Evolutionary conservation across 495 filamentous ascomycete genomes (phyloP), one percentile per base, ranked within the genome.

Genomic region (Clohesyomyces aquaticus): DNA sequence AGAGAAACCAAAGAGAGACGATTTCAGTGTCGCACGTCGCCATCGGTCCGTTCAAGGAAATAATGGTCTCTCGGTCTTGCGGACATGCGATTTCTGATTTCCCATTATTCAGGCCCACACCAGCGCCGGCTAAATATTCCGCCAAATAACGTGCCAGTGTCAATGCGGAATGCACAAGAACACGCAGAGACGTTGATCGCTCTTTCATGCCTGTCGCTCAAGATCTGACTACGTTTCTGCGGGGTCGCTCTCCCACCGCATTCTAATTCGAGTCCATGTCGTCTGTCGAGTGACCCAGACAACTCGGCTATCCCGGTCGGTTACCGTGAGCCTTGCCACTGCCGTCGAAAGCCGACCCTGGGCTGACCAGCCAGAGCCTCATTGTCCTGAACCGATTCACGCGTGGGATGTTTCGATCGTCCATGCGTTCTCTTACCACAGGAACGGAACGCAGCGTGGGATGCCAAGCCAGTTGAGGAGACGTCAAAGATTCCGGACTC

Each of bases 291-390:
- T 12, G 35, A 26, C 9, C 26, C 18, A 49, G 26, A 8, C 19
- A 19, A 1, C 42, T 25, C 26, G 21, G 22, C 21, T n/a, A 21
- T 10, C 28, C 41, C 32, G 0, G 11, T 28, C 14, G 22, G 27
- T 48, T 52, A 4, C 25, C 10, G 11, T 27, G 3, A n/a, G n/a
- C 21, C 35, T 52, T 38, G 55, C 29, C 47, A 47, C 38, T 49
- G 41, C 41, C 41, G 25, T 61, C 48, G 22, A 23, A 55, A 48
- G 49, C 45, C 25, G 12, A 29, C 23, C 38, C 32, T 55, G 35
- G 1, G 54, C 53, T 58, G 19, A 64, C 45, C n/a, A n/a, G 4
- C 61, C 53, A 41, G 62, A 65, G 62, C 62, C 62, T 65, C 62
- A 65, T 59, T 21, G 35, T 22, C 43, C 21, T 27, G 55, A 41